Conservation (phyloP, 257 asterid genomes). For the Nyctanthes arbortristis region DNA sequence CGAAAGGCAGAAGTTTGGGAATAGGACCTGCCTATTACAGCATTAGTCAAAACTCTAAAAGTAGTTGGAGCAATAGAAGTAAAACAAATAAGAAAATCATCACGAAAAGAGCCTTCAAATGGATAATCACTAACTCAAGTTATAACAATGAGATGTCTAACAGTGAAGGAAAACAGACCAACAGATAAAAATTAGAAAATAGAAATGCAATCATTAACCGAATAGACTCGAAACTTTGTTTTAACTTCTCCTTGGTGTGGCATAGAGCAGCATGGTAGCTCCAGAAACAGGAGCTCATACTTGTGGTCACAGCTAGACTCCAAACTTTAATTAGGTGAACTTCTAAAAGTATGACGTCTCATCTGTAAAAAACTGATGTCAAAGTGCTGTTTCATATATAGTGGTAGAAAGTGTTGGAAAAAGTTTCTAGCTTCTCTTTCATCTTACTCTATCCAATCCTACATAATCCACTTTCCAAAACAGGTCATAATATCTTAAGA, state of each 20-base stretch:
- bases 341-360: not conserved
- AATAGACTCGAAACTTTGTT: no score
- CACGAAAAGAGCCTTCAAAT: not conserved
- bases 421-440: not conserved
- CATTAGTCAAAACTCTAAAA: not conserved
- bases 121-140: not conserved
- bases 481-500: no score
- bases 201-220: no score
- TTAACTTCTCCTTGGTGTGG: no score
- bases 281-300: no score
- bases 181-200: not conserved
- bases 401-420: not conserved
- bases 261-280: no score
- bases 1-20: not conserved
- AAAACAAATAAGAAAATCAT: not conserved
- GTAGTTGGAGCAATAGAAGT: not conserved
- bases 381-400: not conserved
- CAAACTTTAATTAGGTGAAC: not conserved
- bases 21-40: not conserved
- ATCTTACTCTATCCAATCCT: not conserved
- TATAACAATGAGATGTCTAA: not conserved
- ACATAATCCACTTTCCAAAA: not conserved
- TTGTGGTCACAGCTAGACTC: no score
- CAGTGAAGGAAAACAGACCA: not conserved
- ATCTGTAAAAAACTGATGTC: not conserved